Evolutionary conservation across 768 basidiomycete species (phyloP).

Genomic region (Agrocybe chaxingu): DNA sequence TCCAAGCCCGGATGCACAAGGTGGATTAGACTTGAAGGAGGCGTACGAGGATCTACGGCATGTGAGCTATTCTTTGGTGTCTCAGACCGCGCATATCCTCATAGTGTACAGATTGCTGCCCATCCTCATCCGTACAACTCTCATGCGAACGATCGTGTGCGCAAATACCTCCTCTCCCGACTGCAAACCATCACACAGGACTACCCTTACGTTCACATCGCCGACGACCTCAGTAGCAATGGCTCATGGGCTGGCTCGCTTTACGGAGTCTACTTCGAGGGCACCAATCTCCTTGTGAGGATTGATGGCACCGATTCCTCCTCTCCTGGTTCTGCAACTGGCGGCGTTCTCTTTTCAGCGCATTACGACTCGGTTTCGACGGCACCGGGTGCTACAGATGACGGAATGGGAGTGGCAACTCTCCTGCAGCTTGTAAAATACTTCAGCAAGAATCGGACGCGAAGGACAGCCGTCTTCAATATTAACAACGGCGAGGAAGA

Average conservation of each 20-base stretch:
- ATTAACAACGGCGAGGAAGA: slow-evolving; percentile 88
- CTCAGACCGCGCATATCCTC: neutral
- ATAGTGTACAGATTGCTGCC: slow-evolving; percentile 46
- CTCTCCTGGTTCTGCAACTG: slow-evolving; percentile 22
- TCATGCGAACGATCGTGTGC: slow-evolving; percentile 70
- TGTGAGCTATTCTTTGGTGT: slow-evolving; percentile 29
- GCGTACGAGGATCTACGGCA: slow-evolving; percentile 59
- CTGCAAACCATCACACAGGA: slow-evolving; percentile 42
- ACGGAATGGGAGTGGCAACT: slow-evolving; percentile 71
- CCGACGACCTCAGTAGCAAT: slow-evolving; percentile 37
- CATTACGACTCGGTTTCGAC: slow-evolving; percentile 83
- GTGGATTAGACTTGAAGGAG: slow-evolving; percentile 44
- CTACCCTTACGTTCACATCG: slow-evolving; percentile 40
- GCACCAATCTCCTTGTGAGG: slow-evolving; percentile 65
- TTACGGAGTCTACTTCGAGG: slow-evolving; percentile 54
- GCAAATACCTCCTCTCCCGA: slow-evolving; percentile 53
- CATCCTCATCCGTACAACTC: slow-evolving; percentile 79
- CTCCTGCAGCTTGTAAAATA: slow-evolving; percentile 63
- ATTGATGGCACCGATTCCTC: slow-evolving; percentile 21
- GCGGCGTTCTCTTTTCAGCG: slow-evolving; percentile 70
- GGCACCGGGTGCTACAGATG: slow-evolving; percentile 72
- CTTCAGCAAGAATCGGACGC: slow-evolving; percentile 44
- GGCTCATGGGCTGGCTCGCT: slow-evolving; percentile 38
- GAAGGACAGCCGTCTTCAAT: slow-evolving; percentile 72
- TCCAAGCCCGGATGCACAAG: slow-evolving; percentile 33